phyloP scores from a whole-genome alignment of 208 protist species.

The Leishmania aethiopica region DNA sequence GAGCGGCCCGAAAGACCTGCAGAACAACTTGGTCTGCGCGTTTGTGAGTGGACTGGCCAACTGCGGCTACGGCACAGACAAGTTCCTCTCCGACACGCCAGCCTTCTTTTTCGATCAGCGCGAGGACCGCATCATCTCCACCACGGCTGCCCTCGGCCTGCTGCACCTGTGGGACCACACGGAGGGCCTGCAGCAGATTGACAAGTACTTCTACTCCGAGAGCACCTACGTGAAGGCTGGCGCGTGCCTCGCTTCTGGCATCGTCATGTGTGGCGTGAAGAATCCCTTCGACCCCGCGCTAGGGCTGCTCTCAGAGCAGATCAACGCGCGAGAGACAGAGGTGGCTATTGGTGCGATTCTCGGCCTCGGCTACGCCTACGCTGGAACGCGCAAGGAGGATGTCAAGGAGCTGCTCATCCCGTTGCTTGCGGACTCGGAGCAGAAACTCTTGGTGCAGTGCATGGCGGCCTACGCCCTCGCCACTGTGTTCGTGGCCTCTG shows the following conservation, averaged over 20 bases:
- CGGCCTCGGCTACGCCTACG: slow-evolving; percentile 98
- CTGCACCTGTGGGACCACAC: slow-evolving; percentile 98
- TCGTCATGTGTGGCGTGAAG: slow-evolving; percentile 88
- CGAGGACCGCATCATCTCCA: slow-evolving; percentile 96
- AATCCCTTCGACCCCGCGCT: slow-evolving; percentile 95
- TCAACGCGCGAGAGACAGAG: slow-evolving; percentile 66
- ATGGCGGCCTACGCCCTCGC: slow-evolving; percentile 96
- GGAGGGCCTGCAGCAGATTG: slow-evolving; percentile 94
- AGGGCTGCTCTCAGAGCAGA: slow-evolving; percentile 90
- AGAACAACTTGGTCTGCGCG: slow-evolving; percentile 96
- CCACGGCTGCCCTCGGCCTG: slow-evolving; percentile 96
- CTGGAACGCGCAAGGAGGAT: slow-evolving; percentile 94
- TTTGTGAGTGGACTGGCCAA: slow-evolving; percentile 97
- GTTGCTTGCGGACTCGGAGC: slow-evolving; percentile 91
- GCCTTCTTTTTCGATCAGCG: slow-evolving; percentile 97
- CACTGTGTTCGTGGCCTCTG: slow-evolving; percentile 96
- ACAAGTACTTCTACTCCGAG: slow-evolving; percentile 96
- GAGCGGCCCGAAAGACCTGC: slow-evolving; percentile 60
- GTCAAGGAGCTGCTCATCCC: slow-evolving; percentile 95
- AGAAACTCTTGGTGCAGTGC: slow-evolving; percentile 92
- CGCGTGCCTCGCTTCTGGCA: slow-evolving; percentile 94
- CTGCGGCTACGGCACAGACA: slow-evolving; percentile 98
- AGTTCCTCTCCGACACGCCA: slow-evolving; percentile 92
- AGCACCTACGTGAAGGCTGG: slow-evolving; percentile 97
- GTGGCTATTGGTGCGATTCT: slow-evolving; percentile 93